Evolutionary conservation across 2,329 filamentous ascomycete species (phyloP).

Genomic region (Metarhizium sp.): DNA sequence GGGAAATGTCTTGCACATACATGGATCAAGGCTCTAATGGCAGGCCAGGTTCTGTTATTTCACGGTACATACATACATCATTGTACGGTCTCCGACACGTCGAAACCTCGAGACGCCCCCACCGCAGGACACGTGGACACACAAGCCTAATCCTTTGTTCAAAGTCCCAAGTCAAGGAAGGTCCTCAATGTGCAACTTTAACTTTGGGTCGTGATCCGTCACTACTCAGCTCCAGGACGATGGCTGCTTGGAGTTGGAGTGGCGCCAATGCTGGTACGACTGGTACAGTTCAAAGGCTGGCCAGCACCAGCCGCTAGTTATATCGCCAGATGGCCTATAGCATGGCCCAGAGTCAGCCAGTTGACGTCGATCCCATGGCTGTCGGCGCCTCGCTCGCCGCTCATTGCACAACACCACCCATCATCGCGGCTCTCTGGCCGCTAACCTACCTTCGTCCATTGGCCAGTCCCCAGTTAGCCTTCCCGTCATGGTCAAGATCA

Average conservation of each 20-base stretch:
- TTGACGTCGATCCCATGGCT: neutral
- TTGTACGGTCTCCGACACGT: neutral
- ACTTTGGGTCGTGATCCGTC: neutral
- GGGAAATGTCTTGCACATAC: neutral
- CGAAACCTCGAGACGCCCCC: neutral
- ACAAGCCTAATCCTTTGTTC: neutral
- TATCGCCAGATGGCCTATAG: neutral
- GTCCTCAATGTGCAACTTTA: too few relatives aligned
- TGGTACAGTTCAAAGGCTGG: neutral
- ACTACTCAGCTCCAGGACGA: too few relatives aligned
- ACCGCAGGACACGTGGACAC: neutral
- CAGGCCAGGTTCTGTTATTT: neutral
- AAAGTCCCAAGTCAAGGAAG: too few relatives aligned
- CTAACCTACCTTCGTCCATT: neutral
- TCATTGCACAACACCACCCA: neutral
- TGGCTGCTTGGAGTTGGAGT: too few relatives aligned
- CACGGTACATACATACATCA: too few relatives aligned
- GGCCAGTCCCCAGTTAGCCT: too few relatives aligned
- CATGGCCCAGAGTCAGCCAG: neutral
- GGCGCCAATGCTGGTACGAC: neutral
- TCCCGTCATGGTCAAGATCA: neutral
- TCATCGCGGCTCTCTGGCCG: neutral
- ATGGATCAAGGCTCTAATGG: slow-evolving; percentile 2
- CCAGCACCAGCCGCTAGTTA: neutral
- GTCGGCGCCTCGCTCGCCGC: neutral